Evolutionary conservation across 352 stramenopile genomes (phyloP).

Genomic region (Phytophthora pini): DNA sequence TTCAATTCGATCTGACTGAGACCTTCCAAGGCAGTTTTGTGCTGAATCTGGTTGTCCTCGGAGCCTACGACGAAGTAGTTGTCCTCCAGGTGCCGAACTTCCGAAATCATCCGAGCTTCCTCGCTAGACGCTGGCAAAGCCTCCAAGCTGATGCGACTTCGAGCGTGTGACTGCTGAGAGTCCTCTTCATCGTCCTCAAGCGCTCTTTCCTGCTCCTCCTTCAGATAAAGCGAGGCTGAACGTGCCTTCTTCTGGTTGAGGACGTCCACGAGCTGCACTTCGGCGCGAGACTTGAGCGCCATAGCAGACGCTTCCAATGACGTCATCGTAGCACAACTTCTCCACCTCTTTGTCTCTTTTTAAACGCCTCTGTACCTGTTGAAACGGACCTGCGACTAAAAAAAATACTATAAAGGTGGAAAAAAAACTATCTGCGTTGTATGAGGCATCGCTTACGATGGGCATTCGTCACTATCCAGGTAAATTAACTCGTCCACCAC

Average conservation of each 20-base stretch:
- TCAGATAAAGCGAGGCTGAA: conserved; percentile 48
- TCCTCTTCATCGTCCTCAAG: conserved; percentile 25
- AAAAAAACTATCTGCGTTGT: conserved; percentile 15
- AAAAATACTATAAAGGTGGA: conserved; percentile 6
- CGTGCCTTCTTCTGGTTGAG: conserved; percentile 62
- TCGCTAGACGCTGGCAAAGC: conserved; percentile 29
- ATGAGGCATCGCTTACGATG: conserved; percentile 23
- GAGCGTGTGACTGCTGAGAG: conserved; percentile 16
- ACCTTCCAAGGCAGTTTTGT: not conserved
- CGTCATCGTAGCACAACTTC: conserved; percentile 4
- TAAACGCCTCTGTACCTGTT: not conserved
- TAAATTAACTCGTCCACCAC: conserved; percentile 70
- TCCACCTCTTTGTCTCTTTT: too few species aligned
- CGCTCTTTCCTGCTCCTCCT: conserved; percentile 50
- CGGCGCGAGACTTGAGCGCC: conserved; percentile 52
- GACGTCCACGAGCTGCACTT: conserved; percentile 56
- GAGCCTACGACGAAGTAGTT: conserved; percentile 36
- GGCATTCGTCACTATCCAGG: not conserved
- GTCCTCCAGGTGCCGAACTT: conserved; percentile 64
- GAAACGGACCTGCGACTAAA: conserved; percentile 29
- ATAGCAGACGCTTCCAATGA: conserved; percentile 31
- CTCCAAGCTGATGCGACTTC: conserved; percentile 25
- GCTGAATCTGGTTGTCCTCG: conserved; percentile 10
- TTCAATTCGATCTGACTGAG: conserved; percentile 66
- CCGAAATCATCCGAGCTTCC: conserved; percentile 52